Percentiles rank a stretch among this genome's conserved stretches.
Evolutionary conservation across 1,284 basidiomycete genomes (phyloP).

Genomic region (Phellopilus nigrolimitatus): DNA sequence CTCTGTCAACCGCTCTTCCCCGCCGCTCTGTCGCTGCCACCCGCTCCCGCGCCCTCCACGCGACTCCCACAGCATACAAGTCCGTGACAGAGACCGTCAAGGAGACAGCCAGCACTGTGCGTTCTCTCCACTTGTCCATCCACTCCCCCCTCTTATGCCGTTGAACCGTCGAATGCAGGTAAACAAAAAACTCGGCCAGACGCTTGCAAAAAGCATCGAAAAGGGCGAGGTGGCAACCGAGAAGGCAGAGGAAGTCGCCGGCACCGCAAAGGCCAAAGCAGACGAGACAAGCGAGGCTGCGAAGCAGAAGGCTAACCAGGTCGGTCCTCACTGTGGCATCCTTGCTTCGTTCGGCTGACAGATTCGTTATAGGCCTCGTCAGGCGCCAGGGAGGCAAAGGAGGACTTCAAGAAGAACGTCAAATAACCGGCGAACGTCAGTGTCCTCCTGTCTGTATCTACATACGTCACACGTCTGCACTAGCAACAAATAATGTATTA

Average conservation of each 20-base stretch:
- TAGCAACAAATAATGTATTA: not conserved
- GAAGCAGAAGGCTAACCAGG: slow-evolving; percentile 39
- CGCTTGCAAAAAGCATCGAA: slow-evolving; percentile 59
- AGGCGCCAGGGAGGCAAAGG: slow-evolving; percentile 39
- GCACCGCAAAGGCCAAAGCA: slow-evolving; percentile 35
- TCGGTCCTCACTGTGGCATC: slow-evolving; percentile 25
- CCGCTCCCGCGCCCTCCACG: slow-evolving; percentile 42
- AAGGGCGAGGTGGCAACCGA: slow-evolving; percentile 54
- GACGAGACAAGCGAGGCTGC: slow-evolving; percentile 26
- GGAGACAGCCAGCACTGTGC: slow-evolving; percentile 54
- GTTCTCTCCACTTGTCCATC: too few relatives aligned
- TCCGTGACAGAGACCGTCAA: slow-evolving; percentile 59
- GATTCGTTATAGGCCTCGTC: slow-evolving; percentile 35
- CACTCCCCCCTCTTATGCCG: too few relatives aligned
- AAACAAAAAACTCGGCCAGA: slow-evolving; percentile 55
- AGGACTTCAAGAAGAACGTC: slow-evolving; percentile 43
- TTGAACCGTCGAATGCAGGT: slow-evolving; percentile 43
- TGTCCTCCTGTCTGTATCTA: not conserved
- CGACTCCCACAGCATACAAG: slow-evolving; percentile 42
- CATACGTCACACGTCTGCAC: not conserved
- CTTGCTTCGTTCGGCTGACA: too few relatives aligned
- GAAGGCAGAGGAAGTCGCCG: slow-evolving; percentile 45
- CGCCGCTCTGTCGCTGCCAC: slow-evolving; percentile 23
- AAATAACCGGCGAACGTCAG: slow-evolving; percentile 38
- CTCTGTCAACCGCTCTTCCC: slow-evolving; percentile 22